Percentiles rank a stretch among this genome's conserved stretches.
Conservation (phyloP, 176 grass and related monocot species). For the Oryza coarctata region DNA sequence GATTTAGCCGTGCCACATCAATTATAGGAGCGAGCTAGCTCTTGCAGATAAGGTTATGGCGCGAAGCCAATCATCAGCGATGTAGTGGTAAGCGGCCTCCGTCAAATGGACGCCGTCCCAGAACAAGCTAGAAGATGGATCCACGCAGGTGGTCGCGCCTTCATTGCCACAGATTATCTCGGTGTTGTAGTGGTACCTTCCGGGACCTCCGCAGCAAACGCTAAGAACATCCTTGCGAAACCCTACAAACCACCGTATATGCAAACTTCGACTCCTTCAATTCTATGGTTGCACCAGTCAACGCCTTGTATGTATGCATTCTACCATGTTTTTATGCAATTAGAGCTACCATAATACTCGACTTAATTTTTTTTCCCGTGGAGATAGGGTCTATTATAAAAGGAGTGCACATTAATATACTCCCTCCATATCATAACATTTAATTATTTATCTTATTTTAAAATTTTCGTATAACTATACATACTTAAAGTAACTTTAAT, state of each 20-base stretch:
- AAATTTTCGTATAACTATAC: too few species aligned
- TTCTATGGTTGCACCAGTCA: too few species aligned
- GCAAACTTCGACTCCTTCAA: neutral
- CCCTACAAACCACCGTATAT: slow-evolving; percentile 5
- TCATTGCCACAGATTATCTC: neutral
- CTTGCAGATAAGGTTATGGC: neutral
- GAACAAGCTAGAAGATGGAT: neutral
- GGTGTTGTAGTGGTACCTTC: neutral
- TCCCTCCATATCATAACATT: too few species aligned
- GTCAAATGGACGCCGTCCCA: slow-evolving; percentile 6
- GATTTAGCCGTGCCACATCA: too few species aligned
- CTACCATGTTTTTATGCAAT: too few species aligned
- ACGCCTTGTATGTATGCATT: neutral
- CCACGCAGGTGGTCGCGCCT: neutral
- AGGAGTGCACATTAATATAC: too few species aligned
- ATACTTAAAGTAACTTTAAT: too few species aligned
- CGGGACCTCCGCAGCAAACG: neutral
- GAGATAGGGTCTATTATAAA: too few species aligned
- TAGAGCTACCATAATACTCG: too few species aligned
- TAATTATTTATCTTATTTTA: too few species aligned
- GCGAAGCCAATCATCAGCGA: neutral
- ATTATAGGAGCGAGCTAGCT: neutral
- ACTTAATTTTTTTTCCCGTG: too few species aligned
- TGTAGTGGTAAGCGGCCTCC: slow-evolving; percentile 5
- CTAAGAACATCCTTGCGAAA: neutral